Conservation (phyloP, 345 rosid species). For the Bruguiera parviflora region DNA sequence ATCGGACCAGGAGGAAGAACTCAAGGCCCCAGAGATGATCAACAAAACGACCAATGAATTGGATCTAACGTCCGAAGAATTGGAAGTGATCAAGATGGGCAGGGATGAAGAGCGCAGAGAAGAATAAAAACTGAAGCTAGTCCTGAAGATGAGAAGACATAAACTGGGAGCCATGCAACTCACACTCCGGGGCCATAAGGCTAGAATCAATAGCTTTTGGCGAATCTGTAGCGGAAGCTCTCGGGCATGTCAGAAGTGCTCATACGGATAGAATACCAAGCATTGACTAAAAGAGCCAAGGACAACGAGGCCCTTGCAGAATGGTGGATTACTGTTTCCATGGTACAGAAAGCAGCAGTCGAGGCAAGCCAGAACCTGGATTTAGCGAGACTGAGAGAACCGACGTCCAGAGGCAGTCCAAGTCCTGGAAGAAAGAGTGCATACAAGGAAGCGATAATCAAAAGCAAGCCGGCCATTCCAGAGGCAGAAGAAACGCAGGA, state of each 20-base stretch:
- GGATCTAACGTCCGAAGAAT: slow-evolving; percentile 22
- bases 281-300: slow-evolving; percentile 33
- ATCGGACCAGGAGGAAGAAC: slow-evolving; percentile 33
- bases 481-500: slow-evolving; percentile 21
- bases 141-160: slow-evolving; percentile 39
- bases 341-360: slow-evolving; percentile 47
- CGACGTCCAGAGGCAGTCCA: slow-evolving; percentile 4
- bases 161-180: slow-evolving; percentile 38
- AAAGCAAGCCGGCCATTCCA: neutral
- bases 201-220: slow-evolving; percentile 40
- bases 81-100: slow-evolving; percentile 24
- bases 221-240: slow-evolving; percentile 34
- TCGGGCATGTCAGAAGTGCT: slow-evolving; percentile 12
- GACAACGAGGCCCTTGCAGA: slow-evolving; percentile 41
- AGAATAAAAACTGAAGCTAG: slow-evolving; percentile 33
- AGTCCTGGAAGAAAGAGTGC: slow-evolving; percentile 1
- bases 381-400: slow-evolving; percentile 28
- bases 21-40: slow-evolving; percentile 15
- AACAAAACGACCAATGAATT: slow-evolving; percentile 16
- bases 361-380: slow-evolving; percentile 35
- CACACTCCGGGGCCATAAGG: slow-evolving; percentile 31
- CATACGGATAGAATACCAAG: slow-evolving; percentile 36
- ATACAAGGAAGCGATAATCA: neutral
- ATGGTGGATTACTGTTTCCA: slow-evolving; percentile 41
- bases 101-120: slow-evolving; percentile 24